Evolutionary conservation across 2,329 filamentous ascomycete species (phyloP).

Genomic region (Penicillium sp.): DNA sequence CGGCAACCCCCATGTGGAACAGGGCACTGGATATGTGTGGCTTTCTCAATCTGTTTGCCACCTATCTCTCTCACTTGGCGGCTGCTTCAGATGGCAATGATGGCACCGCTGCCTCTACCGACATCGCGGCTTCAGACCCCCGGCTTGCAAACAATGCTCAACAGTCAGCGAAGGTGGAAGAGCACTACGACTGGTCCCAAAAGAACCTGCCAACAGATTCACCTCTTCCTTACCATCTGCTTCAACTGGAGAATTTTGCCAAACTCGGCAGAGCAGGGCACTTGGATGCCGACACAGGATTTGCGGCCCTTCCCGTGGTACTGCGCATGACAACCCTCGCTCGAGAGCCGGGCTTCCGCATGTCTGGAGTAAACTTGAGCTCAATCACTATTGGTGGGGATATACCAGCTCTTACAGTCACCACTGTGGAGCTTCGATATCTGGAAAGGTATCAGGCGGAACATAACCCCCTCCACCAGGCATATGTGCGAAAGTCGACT

Average conservation of each 20-base stretch:
- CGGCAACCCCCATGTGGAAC: conserved; percentile 1
- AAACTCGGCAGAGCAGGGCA: too few species aligned
- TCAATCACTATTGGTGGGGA: neutral
- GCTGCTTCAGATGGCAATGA: too few species aligned
- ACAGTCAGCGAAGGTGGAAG: too few species aligned
- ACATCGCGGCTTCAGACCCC: neutral
- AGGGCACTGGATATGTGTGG: conserved; percentile 1
- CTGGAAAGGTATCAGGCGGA: neutral
- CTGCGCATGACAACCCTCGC: too few species aligned
- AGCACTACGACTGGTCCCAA: too few species aligned
- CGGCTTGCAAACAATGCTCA: neutral
- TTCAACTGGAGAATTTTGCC: neutral
- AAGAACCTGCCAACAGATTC: too few species aligned
- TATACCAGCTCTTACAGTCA: neutral
- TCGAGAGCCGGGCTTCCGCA: neutral
- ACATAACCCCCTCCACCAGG: neutral
- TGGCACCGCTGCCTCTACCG: too few species aligned
- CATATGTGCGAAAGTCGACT: neutral
- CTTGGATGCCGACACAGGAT: neutral
- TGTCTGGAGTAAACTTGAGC: neutral
- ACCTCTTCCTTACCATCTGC: neutral
- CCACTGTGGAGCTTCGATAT: conserved; percentile 1
- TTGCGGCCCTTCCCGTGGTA: neutral
- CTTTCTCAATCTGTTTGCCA: neutral
- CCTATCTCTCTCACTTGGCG: too few species aligned